Evolutionary conservation across 805 yeast genomes (phyloP), one percentile per base, ranked within the genome.

Genomic region (Monosporozyma servazzii): DNA sequence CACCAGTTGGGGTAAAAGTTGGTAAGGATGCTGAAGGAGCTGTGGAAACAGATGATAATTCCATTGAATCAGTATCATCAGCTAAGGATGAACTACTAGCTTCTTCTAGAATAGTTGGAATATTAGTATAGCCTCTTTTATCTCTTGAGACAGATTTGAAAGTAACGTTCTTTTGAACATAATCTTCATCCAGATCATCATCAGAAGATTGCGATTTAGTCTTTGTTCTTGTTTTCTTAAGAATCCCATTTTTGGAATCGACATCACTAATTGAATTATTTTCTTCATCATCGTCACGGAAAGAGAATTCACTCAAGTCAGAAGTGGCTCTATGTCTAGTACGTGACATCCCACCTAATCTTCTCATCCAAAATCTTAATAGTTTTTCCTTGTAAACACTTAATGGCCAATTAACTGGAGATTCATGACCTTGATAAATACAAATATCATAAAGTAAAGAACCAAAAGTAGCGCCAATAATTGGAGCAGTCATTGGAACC

Each of bases 401-500:
- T 21, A 63, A 48, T 13, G 75, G 75, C 69, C 74, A 71, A 57
- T 77, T 77, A 50, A 77, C 65, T 49, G 79, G 79, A 29, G 79
- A 75, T 60, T 76, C 80, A 43, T 72, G 69, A 29, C 81, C 81
- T 57, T 75, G 76, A 57, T 74, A 77, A 51, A 77, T 64, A 56
- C 78, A 71, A 29, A 75, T 55, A 63, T 78, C 82, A 59, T 78
- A 78, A n/a, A 76, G 48, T 51, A 74, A 58, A n/a, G 73, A 79
- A 50, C 82, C 82, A 31, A 68, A 56, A 45, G 73, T 53, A 31
- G 75, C 68, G 21, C 82, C 82, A 42, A 75, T 55, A 37, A 72
- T 60, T 29, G 82, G 81, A n/a, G 73, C 76, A 29, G 75, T 68
- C 55, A 75, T 61, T 48, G 81, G 80, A 36, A 77, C 76, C 82